These are phyloP conservation scores for Cladosporium sp. DNA, from an alignment of 2,329 filamentous ascomycete species.

Conservation along the genomic window DNA sequence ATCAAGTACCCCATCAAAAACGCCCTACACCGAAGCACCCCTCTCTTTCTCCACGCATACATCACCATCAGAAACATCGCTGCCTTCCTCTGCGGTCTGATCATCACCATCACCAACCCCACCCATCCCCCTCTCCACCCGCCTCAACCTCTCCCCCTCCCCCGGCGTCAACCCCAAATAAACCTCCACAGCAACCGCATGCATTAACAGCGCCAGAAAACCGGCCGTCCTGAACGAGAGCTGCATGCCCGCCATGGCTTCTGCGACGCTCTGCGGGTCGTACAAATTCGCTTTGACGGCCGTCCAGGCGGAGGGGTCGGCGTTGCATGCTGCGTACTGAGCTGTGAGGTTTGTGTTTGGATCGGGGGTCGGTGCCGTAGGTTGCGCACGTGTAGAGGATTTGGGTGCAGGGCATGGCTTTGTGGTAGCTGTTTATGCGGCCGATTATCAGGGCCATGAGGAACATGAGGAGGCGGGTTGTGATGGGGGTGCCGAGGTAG, in stretches of 20 bases:
- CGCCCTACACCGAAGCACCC: no score
- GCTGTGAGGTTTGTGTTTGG: background rate
- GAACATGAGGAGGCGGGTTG: conserved; percentile 47
- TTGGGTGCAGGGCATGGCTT: conserved; percentile 45
- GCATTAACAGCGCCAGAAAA: conserved; percentile 52
- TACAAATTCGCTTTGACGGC: conserved; percentile 25
- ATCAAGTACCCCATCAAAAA: no score
- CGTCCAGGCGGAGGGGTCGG: conserved; percentile 36
- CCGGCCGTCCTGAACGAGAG: conserved; percentile 49
- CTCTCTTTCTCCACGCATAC: no score
- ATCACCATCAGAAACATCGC: no score
- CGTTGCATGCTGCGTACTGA: conserved; percentile 44
- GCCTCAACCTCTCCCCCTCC: conserved; percentile 51
- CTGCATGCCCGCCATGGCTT: conserved; percentile 42
- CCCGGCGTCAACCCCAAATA: conserved; percentile 51
- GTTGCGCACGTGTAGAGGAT: conserved; percentile 46
- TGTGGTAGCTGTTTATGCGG: conserved; percentile 31
- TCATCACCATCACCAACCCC: conserved; percentile 41
- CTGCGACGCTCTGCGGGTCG: conserved; percentile 20
- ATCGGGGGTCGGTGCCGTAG: conserved; percentile 7
- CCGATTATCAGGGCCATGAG: conserved; percentile 40
- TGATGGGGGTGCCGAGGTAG: conserved; percentile 45
- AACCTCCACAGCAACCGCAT: conserved; percentile 40
- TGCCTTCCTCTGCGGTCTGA: no score
- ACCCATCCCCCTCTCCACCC: conserved; percentile 52